Evolutionary conservation across 2,329 filamentous ascomycete species (phyloP), one percentile per base, ranked within the genome.

Genomic region (Aspergillus intermedius): DNA sequence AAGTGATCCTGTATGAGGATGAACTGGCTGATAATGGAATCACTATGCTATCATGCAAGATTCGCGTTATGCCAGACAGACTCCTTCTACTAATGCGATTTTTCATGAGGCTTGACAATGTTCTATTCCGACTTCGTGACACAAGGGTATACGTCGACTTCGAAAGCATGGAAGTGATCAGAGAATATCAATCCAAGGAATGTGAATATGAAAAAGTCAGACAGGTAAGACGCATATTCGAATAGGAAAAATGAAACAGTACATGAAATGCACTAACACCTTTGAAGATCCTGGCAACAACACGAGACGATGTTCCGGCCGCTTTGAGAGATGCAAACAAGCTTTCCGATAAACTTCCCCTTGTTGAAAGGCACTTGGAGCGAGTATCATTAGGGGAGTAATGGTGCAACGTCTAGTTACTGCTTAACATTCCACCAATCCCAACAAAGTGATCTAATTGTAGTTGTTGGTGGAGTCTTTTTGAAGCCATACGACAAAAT

Each of bases 21-120:
- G 93, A 98, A 75, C 80, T 98, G 42, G 93, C 95, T 52, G 93
- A 98, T 69, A 98, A 98, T 64, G 93, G 93, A 52, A 93, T 97
- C 59, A 88, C 89, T 25, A 79, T 96, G 65, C 77, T 94, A 50
- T 94, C 85, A 53, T 89, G 87, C 70, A 98, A 98, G 75, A 75
- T 97, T 45, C 80, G 93, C 51, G 91, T 97, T 49, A 96, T 97
- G 84, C 88, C 91, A 48, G 82, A 85, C 60, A 79, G 93, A 48
- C 83, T 98, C 71, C 77, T 98, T 48, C 76, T 98, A 52, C 79
- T 98, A 3, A 83, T 82, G 56, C 80, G 93, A 21, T 84, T 96
- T 65, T 98, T 95, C 69, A 88, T 98, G 85, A 80, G 93, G 50
- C 76, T 98, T 35, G 93, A 98, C 62, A 86, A 89, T 60, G 93